phyloP scores from a whole-genome alignment of 2,329 filamentous ascomycete species.

The Coleophoma crateriformis region DNA sequence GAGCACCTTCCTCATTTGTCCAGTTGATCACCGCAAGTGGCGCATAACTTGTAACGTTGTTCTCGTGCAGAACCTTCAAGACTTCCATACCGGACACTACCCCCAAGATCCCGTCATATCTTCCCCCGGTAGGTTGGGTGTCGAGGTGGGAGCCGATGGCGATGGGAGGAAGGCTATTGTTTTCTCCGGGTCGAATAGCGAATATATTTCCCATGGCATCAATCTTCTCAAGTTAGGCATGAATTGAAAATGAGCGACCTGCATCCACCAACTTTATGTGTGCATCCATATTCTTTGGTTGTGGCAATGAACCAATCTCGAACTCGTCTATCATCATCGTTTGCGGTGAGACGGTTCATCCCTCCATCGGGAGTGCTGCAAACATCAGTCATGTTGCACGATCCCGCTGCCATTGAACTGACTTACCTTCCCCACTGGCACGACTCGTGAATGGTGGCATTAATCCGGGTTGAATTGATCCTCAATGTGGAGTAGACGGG shows the following conservation, averaged over 20 bases:
- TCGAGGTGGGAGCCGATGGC: constrained; percentile 65
- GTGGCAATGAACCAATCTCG: constrained; percentile 69
- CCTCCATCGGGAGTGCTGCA: background rate
- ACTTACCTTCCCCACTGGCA: background rate
- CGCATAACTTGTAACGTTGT: constrained; percentile 58
- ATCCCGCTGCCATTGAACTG: background rate
- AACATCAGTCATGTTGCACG: no score
- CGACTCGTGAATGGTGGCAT: background rate
- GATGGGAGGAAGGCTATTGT: constrained; percentile 50
- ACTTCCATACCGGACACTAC: constrained; percentile 67
- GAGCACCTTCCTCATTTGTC: constrained; percentile 53
- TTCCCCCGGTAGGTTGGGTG: constrained; percentile 54
- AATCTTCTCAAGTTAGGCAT: constrained; percentile 27
- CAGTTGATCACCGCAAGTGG: constrained; percentile 21
- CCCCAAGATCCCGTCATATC: constrained; percentile 68
- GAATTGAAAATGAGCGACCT: background rate
- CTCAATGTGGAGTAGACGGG: no score
- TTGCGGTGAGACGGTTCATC: constrained; percentile 54
- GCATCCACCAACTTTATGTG: constrained; percentile 34
- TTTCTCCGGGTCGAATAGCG: constrained; percentile 54
- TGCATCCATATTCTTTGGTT: constrained; percentile 56
- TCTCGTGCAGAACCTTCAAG: constrained; percentile 60
- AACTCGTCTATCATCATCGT: constrained; percentile 61
- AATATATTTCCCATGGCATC: constrained; percentile 79
- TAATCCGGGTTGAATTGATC: no score